Evolutionary conservation across 2,329 filamentous ascomycete species (phyloP), one percentile per base, ranked within the genome.

Genomic region (Xylaria sp.): DNA sequence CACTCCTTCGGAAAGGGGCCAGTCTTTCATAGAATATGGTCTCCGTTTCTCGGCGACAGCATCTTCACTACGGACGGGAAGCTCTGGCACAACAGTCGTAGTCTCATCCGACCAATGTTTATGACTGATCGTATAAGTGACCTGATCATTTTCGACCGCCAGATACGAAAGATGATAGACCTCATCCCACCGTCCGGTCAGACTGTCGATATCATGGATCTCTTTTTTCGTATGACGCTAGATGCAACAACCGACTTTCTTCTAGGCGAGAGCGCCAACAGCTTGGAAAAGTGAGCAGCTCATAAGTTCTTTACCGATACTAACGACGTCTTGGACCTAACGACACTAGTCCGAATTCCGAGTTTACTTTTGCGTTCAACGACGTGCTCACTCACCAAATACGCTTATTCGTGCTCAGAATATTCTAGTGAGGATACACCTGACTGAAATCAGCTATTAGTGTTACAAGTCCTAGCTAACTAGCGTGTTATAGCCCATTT

Each of bases 311-410:
- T 19, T 5, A 33, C 35, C 8, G 3, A 21, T n/a, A 40, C 17
- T 37, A 4, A 56, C 40, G n/a, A n/a, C 1, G 43, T 3, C 10
- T 5, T 0, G 25, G 29, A 53, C 5, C 63, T 71, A 31, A 72
- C 59, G 4, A 10, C n/a, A 40, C 7, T 29, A 82, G 83, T 62
- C 83, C 79, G 6, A 81, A 80, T 60, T 82, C 79, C 54, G 77
- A 82, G 11, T 91, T 93, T 71, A 88, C 88, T 1, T 78, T 85
- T 51, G 87, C 89, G 0, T 93, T 93, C 73, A 82, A 81, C 64
- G 85, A 87, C 58, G 87, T 90, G 0, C 89, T 92, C 71, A 80
- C 83, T 46, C 80, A 87, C 0, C 89, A 92, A 72, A 83, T 85
- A 68, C 74, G 86, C 51, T 80, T 89, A 54, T 84, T 86, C 52